Base-by-base conservation (phyloP, 129 eudicot species). In the Pulicaria dysenterica region DNA sequence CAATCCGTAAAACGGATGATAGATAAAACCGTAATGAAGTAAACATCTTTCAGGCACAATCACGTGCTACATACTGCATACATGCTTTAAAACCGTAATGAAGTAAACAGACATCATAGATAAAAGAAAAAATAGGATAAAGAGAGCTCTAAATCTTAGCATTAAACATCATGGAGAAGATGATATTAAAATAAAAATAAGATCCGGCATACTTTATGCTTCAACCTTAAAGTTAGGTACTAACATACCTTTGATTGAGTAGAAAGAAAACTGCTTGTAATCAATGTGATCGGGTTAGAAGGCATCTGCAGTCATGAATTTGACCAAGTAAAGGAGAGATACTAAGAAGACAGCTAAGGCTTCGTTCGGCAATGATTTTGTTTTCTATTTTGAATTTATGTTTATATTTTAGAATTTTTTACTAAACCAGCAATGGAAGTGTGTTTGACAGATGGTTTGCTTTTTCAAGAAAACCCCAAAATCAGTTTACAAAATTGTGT, bases 241-340 rank as follows among this genome's bases (percentile, higher is more conserved):
- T 69, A 63, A 69, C 53, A 14, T 75, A 90, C 99, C 99, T 94
- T 94, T 65, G 97, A 81, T 49, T 84, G 83, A 47, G 93, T 76
- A 14, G 99, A 90, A 70, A 94, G 93, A 80, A 94, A 80, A 84
- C 73, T 86, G 85, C 99, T 94, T 80, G 64, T 63, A 79, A 90
- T 60, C 74, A 94, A 76, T 31, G 89, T 85, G 80, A 90, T 70
- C 41, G 97, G 99, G 78, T 94, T 70, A 72, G 97, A 86, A 69
- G 99, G 99, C 72, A 94, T 45, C 99, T 94, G 96, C 77, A 36
- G 64, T 69, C 74, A 75, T 34, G 67, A 73, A n/a, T 49, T 57
- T 48, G 72, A 36, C 39, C 64, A 68, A 17, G 69, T 77, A 46
- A 37, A 40, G n/a, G 72, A 41, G 41, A 69, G 60, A 24, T 17